Conservation (phyloP, 352 stramenopile species). For the Globisporangium echinulatum region DNA sequence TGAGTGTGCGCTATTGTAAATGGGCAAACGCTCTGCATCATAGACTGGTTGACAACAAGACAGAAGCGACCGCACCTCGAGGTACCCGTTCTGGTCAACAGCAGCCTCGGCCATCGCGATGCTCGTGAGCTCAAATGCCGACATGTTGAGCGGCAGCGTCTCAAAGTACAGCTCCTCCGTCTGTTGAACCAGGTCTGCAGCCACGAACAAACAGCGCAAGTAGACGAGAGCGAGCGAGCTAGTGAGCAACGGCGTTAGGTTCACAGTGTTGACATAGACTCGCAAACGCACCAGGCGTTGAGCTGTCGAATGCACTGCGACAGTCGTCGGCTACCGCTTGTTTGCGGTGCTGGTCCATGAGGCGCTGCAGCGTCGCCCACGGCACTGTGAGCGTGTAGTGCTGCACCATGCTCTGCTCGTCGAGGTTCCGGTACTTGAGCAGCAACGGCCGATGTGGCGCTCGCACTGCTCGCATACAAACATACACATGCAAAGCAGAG, state of each 20-base stretch:
- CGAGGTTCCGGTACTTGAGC: conserved; percentile 41
- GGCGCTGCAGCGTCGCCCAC: conserved; percentile 34
- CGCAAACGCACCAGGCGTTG: conserved; percentile 4
- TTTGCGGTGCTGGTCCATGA: conserved; percentile 25
- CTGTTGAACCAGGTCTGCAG: conserved; percentile 42
- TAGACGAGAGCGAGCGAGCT: background rate
- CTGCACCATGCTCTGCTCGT: conserved; percentile 32
- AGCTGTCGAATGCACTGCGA: background rate
- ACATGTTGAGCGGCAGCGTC: conserved; percentile 40
- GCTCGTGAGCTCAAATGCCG: conserved; percentile 40
- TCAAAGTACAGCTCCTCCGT: conserved; percentile 53
- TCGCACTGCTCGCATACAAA: background rate
- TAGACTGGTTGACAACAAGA: background rate
- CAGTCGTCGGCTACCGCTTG: background rate
- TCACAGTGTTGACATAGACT: background rate
- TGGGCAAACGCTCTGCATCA: background rate
- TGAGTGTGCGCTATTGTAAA: no score
- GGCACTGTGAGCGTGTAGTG: conserved; percentile 59
- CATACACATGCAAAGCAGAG: background rate
- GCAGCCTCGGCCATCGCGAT: conserved; percentile 43
- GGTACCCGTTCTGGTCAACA: conserved; percentile 26
- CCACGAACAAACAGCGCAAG: background rate
- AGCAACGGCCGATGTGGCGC: conserved; percentile 20
- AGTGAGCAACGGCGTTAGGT: conserved; percentile 5
- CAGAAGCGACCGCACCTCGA: conserved; percentile 29